phyloP scores from a whole-genome alignment of 805 yeast species.

The Allodekkera sacchari region DNA sequence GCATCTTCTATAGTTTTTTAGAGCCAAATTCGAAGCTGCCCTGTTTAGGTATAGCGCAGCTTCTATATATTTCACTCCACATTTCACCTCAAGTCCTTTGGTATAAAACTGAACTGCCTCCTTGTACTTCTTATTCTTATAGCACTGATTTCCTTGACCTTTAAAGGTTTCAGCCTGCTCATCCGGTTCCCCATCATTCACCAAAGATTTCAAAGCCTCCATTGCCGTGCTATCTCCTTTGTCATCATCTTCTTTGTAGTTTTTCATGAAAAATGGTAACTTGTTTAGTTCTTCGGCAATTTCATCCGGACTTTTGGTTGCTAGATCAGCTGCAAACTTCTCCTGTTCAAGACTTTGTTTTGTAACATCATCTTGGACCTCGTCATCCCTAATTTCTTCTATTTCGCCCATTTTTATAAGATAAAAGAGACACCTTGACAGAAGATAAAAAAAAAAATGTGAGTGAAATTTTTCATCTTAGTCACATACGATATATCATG shows the following conservation, averaged over 20 bases:
- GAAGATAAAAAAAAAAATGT: neutral
- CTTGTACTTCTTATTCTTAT: conserved; percentile 57
- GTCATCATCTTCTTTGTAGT: conserved; percentile 64
- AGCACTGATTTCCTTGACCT: conserved; percentile 88
- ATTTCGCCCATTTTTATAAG: conserved; percentile 22
- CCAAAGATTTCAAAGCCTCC: conserved; percentile 86
- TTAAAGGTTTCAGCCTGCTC: conserved; percentile 87
- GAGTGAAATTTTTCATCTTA: neutral
- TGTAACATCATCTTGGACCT: conserved; percentile 11
- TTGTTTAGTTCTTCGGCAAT: conserved; percentile 70
- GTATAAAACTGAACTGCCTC: conserved; percentile 75
- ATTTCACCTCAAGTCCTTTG: conserved; percentile 67
- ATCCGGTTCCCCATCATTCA: conserved; percentile 92
- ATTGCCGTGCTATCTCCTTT: conserved; percentile 68
- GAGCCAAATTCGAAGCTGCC: conserved; percentile 85
- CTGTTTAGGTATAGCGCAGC: conserved; percentile 68
- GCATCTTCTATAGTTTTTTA: conserved; percentile 77
- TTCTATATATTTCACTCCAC: conserved; percentile 46
- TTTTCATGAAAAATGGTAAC: conserved; percentile 91
- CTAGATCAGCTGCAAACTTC: conserved; percentile 54
- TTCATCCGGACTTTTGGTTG: conserved; percentile 64
- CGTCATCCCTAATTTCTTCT: conserved; percentile 17
- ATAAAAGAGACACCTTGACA: too few species aligned
- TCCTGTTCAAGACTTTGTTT: conserved; percentile 21
- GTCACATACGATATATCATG: too few species aligned